A percentile compares a stretch with the other conserved stretches of the same genome.
phyloP scores from a whole-genome alignment of 176 grass and related monocot species.

The Dendrocalamus sinicus region DNA sequence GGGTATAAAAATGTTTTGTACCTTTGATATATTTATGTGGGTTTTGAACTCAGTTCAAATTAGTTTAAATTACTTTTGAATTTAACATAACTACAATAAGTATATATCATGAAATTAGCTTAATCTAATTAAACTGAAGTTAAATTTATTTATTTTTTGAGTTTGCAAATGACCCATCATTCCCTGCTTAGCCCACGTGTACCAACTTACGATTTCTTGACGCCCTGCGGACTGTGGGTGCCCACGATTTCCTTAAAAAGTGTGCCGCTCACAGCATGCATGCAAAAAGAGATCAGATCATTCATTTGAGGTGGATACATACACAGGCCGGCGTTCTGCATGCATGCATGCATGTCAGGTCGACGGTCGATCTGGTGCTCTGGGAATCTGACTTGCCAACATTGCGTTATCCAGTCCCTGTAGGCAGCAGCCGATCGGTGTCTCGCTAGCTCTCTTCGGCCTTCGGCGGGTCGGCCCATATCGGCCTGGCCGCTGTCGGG shows the following conservation, averaged over 20 bases:
- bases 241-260: constrained; percentile 36
- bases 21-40: too few species aligned
- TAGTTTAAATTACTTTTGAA: too few species aligned
- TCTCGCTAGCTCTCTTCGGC: neutral
- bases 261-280: constrained; percentile 34
- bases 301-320: constrained; percentile 30
- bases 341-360: constrained; percentile 16
- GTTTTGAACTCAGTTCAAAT: too few species aligned
- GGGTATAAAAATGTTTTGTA: too few species aligned
- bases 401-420: neutral
- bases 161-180: neutral
- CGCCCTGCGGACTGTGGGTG: neutral
- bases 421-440: neutral
- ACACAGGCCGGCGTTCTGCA: constrained; percentile 17
- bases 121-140: too few species aligned
- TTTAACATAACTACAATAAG: too few species aligned
- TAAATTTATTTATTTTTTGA: too few species aligned
- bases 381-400: neutral
- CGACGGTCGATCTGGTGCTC: neutral
- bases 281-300: constrained; percentile 10
- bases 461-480: neutral
- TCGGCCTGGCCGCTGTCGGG: constrained; percentile 19
- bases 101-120: too few species aligned
- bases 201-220: neutral
- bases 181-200: neutral